Percentiles rank a stretch among this genome's conserved stretches.
Conservation (phyloP, 2,329 filamentous ascomycete species). For the Exophiala sp. region DNA sequence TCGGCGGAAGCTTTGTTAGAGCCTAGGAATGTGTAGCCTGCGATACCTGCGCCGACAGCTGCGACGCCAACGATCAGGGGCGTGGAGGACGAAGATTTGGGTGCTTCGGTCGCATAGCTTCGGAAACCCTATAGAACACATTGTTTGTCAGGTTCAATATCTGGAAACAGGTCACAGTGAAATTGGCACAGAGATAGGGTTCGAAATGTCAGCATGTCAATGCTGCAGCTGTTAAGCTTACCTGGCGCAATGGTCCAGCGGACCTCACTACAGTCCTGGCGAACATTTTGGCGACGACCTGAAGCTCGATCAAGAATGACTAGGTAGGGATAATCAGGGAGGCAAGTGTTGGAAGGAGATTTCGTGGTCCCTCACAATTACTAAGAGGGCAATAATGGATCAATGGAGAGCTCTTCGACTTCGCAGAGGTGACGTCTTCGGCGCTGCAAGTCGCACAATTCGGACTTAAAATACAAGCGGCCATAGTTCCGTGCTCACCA, state of each 20-base stretch:
- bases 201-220: neutral
- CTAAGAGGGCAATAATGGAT: slow-evolving; percentile 6
- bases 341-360: neutral
- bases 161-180: neutral
- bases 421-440: neutral
- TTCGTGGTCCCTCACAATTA: neutral
- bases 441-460: neutral
- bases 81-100: slow-evolving; percentile 50
- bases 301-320: neutral
- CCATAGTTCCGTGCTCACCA: no score
- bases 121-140: slow-evolving; percentile 54
- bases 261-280: slow-evolving; percentile 62
- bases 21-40: slow-evolving; percentile 46
- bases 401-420: slow-evolving; percentile 4
- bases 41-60: slow-evolving; percentile 58
- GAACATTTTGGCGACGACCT: slow-evolving; percentile 56
- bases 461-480: no score
- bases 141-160: slow-evolving; percentile 1
- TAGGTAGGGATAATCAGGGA: neutral
- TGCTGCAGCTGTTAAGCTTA: slow-evolving; percentile 39
- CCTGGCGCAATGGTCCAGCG: slow-evolving; percentile 63
- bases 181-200: neutral
- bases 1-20: slow-evolving; percentile 33
- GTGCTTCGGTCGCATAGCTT: slow-evolving; percentile 67
- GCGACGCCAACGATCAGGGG: slow-evolving; percentile 46